Conservation (phyloP, 495 filamentous ascomycete species). For the Aspergillus steynii region DNA sequence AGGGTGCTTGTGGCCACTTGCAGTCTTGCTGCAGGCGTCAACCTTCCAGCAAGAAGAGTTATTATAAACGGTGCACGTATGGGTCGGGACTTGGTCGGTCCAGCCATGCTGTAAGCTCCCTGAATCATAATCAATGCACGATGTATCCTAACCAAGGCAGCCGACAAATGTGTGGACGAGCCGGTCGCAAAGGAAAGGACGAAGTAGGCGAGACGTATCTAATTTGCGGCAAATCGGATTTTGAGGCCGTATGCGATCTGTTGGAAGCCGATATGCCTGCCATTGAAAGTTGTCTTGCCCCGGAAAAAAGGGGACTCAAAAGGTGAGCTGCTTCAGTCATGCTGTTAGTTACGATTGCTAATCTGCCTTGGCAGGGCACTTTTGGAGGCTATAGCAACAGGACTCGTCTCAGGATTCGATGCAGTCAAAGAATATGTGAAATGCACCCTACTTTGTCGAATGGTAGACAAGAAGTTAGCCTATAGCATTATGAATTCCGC, state of each 20-base stretch:
- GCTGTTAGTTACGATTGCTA: slow-evolving; percentile 14
- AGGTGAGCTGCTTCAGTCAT: slow-evolving; percentile 40
- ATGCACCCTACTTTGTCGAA: slow-evolving; percentile 66
- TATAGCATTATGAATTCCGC: slow-evolving; percentile 55
- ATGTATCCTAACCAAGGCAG: slow-evolving; percentile 35
- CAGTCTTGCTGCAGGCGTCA: slow-evolving; percentile 83
- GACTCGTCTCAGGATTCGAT: slow-evolving; percentile 65
- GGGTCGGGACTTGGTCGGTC: slow-evolving; percentile 75
- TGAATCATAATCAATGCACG: background rate
- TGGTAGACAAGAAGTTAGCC: slow-evolving; percentile 55
- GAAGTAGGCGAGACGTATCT: slow-evolving; percentile 79
- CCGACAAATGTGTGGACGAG: slow-evolving; percentile 81
- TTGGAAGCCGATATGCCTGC: slow-evolving; percentile 73
- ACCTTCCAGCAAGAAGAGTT: slow-evolving; percentile 72
- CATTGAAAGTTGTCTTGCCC: slow-evolving; percentile 67
- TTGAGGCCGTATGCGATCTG: slow-evolving; percentile 68
- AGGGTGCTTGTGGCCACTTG: slow-evolving; percentile 80
- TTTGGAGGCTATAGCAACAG: slow-evolving; percentile 72
- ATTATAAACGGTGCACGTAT: slow-evolving; percentile 77
- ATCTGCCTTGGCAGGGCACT: slow-evolving; percentile 52
- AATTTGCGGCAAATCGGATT: slow-evolving; percentile 69
- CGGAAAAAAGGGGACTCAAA: slow-evolving; percentile 68
- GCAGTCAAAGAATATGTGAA: slow-evolving; percentile 71
- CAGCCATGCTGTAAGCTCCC: slow-evolving; percentile 65
- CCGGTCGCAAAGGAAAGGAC: slow-evolving; percentile 82